Evolutionary conservation across 164 flowering plant species (phyloP), one percentile per base, ranked within the genome.

Genomic region (Aristolochia fimbriata): DNA sequence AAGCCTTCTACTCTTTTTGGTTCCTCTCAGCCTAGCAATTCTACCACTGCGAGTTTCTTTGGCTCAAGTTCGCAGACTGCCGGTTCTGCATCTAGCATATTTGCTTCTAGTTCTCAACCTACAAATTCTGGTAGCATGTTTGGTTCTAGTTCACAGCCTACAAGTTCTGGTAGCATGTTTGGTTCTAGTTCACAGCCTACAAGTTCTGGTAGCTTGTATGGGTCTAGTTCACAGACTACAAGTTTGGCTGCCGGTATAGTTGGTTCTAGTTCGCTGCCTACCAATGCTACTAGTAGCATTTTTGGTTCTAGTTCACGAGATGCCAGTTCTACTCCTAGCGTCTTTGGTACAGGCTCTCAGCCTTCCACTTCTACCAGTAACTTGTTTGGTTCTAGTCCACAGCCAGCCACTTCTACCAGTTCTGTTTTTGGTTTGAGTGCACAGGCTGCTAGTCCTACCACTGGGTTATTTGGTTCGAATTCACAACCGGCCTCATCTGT

Each of bases 401-500:
- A 49, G n/a, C 23, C 53, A 47, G 48, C 46, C 43, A 37, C 1
- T 31, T 54, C 24, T 13, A 33, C 55, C 33, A 16, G 43, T 19
- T 50, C 47, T 51, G 25, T 61, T 11, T 31, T 61, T 19, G 47
- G 63, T 49, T 49, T 56, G 3, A 48, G 62, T 60, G 27, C 63
- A 47, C 63, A 61, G 55, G 16, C 57, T 54, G 57, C 57, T 14
- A 37, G 27, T 50, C 25, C 56, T 31, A 21, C 16, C 24, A 23
- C 65, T 37, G 51, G 33, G 22, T 7, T 51, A 21, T 51, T 51
- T 51, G 48, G 53, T 50, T 6, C 59, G 9, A 69, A 55, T 59
- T 51, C 55, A n/a, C 70, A 47, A 46, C 63, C 65, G 66, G 66
- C 58, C 17, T 14, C 58, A 15, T 10, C 31, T 30, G 37, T 19